phyloP scores from a whole-genome alignment of 345 rosid genomes.

The Raphanus raphanistrum region DNA sequence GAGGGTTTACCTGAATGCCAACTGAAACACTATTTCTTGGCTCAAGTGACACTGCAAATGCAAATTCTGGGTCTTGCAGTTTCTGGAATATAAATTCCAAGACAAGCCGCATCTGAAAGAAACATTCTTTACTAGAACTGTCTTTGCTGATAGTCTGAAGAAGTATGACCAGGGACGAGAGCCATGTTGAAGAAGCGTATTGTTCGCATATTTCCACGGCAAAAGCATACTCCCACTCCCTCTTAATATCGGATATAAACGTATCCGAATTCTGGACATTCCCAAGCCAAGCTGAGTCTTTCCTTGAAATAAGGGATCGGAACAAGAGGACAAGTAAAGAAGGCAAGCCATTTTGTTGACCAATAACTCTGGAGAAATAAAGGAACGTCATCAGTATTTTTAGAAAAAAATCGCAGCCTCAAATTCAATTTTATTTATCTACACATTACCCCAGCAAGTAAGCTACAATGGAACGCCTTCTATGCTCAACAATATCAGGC shows the following conservation, averaged over 20 bases:
- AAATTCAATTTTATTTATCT: background rate
- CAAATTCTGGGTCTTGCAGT: conserved; percentile 80
- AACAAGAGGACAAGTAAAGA: conserved; percentile 75
- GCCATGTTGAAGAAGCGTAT: conserved; percentile 78
- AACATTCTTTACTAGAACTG: conserved; percentile 40
- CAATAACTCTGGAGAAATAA: conserved; percentile 63
- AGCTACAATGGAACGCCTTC: conserved; percentile 68
- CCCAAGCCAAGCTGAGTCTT: conserved; percentile 43
- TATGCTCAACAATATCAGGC: conserved; percentile 75
- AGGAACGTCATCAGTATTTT: conserved; percentile 8
- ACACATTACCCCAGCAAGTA: conserved; percentile 70
- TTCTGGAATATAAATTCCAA: conserved; percentile 62
- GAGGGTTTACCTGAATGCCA: conserved; percentile 64
- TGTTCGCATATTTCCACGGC: conserved; percentile 77
- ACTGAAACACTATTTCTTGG: conserved; percentile 53
- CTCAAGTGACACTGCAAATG: conserved; percentile 59
- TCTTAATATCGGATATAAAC: conserved; percentile 41
- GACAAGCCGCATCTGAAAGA: conserved; percentile 52
- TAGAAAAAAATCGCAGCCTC: background rate
- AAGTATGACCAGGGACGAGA: conserved; percentile 68
- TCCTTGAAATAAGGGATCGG: conserved; percentile 59
- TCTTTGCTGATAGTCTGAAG: conserved; percentile 50
- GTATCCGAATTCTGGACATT: conserved; percentile 36
- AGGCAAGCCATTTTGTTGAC: conserved; percentile 76
- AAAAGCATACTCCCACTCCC: conserved; percentile 85